phyloP scores from a whole-genome alignment of 2,329 filamentous ascomycete species.

The Claviceps digitariae region DNA sequence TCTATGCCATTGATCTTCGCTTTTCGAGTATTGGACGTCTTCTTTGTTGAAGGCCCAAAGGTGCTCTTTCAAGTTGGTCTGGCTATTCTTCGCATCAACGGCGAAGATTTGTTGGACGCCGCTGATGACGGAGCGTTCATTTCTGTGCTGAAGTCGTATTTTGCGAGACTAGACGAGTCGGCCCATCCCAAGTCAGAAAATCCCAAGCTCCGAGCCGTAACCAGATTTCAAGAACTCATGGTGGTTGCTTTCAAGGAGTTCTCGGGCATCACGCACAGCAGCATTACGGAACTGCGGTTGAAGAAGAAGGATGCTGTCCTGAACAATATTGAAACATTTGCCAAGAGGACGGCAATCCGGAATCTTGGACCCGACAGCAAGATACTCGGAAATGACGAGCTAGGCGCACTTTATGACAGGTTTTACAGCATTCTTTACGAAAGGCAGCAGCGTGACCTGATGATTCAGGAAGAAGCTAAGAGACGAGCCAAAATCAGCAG shows the following conservation, averaged over 20 bases:
- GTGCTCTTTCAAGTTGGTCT: conserved; percentile 94
- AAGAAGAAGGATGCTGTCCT: conserved; percentile 93
- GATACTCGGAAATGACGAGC: conserved; percentile 68
- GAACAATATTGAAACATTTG: conserved; percentile 93
- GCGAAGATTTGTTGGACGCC: conserved; percentile 86
- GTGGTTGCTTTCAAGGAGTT: conserved; percentile 99
- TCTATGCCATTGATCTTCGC: conserved; percentile 98
- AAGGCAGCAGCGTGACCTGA: conserved; percentile 66
- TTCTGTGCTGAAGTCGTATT: conserved; percentile 89
- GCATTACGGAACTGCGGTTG: conserved; percentile 72
- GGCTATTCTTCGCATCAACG: conserved; percentile 94
- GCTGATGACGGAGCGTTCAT: conserved; percentile 94
- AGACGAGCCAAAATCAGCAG: conserved; percentile 48
- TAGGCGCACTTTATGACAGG: conserved; percentile 82
- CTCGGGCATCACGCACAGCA: conserved; percentile 84
- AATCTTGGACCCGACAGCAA: conserved; percentile 96
- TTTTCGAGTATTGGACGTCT: conserved; percentile 91
- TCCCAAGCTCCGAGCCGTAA: conserved; percentile 83
- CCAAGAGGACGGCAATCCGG: conserved; percentile 88
- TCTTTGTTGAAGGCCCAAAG: conserved; percentile 95
- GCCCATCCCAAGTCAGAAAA: conserved; percentile 94
- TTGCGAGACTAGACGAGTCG: conserved; percentile 83
- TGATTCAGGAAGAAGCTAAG: conserved; percentile 63
- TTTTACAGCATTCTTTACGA: conserved; percentile 92
- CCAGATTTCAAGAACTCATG: conserved; percentile 95